phyloP scores from a whole-genome alignment of 306 rosid genomes.

The Hippophae tibetana region DNA sequence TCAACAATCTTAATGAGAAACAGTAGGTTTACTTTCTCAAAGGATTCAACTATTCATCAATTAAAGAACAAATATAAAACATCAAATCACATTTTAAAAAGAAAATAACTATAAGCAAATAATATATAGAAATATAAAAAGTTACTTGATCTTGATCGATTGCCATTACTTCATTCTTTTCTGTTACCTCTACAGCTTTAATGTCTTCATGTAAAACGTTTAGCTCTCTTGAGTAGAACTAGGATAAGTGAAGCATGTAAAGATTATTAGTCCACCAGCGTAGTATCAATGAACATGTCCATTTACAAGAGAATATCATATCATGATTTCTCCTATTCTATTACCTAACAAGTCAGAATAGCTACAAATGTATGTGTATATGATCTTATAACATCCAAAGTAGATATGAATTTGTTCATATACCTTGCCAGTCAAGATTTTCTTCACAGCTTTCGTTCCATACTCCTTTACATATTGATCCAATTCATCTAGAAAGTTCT shows the following conservation, averaged over 20 bases:
- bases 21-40: too few relatives aligned
- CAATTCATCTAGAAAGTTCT: constrained; percentile 25
- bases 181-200: constrained; percentile 18
- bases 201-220: constrained; percentile 10
- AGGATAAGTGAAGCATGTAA: constrained; percentile 3
- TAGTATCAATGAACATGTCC: too few relatives aligned
- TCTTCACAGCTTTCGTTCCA: constrained; percentile 41
- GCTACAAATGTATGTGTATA: not conserved
- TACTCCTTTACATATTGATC: constrained; percentile 34
- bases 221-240: constrained; percentile 17
- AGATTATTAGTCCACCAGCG: not conserved
- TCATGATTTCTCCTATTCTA: not conserved
- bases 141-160: too few relatives aligned
- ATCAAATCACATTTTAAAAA: too few relatives aligned
- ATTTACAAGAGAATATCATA: not conserved
- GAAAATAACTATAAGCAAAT: too few relatives aligned
- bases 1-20: too few relatives aligned
- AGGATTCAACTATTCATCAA: too few relatives aligned
- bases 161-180: not conserved
- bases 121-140: too few relatives aligned
- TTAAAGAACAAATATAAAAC: too few relatives aligned
- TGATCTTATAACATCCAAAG: not conserved
- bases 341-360: not conserved
- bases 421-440: constrained; percentile 43
- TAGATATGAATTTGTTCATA: not conserved